These are phyloP conservation scores for Pichia kudriavzevii DNA, from an alignment of 1,139 yeast species.

Conservation along the genomic window DNA sequence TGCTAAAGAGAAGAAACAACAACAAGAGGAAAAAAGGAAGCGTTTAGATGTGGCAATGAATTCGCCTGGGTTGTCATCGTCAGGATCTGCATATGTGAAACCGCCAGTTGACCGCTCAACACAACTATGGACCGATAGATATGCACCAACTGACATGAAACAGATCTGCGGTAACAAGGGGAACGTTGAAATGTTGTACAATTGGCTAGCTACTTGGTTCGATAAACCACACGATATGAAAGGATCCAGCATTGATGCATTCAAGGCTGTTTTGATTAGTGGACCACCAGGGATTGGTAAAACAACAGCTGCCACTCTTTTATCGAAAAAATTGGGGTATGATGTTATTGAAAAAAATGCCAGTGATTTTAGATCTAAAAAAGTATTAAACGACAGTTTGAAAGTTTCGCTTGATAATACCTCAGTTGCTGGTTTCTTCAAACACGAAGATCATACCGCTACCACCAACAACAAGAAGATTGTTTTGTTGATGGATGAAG, in stretches of 20 bases:
- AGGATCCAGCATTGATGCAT: conserved; percentile 31
- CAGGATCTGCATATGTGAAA: conserved; percentile 5
- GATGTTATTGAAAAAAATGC: conserved; percentile 75
- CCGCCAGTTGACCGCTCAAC: conserved; percentile 35
- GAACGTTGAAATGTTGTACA: conserved; percentile 53
- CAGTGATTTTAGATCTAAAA: conserved; percentile 84
- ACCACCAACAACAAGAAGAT: conserved; percentile 35
- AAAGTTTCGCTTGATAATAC: conserved; percentile 72
- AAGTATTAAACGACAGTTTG: conserved; percentile 57
- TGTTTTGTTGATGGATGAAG: conserved; percentile 95
- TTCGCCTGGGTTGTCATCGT: conserved; percentile 10
- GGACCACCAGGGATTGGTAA: conserved; percentile 87
- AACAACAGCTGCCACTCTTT: conserved; percentile 71
- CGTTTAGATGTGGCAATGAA: conserved; percentile 6
- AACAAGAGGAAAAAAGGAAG: conserved; percentile 2
- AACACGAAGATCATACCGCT: conserved; percentile 30
- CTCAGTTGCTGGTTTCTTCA: conserved; percentile 74
- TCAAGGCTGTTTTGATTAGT: conserved; percentile 75
- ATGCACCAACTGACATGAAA: conserved; percentile 69
- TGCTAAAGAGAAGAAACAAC: conserved; percentile 7
- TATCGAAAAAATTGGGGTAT: conserved; percentile 60
- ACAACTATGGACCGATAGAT: conserved; percentile 84
- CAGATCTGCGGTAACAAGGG: conserved; percentile 93
- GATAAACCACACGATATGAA: conserved; percentile 44
- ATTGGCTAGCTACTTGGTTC: conserved; percentile 81